These are phyloP conservation scores for Celoporthe dispersa DNA, from an alignment of 2,329 filamentous ascomycete species.

Conservation along the genomic window DNA sequence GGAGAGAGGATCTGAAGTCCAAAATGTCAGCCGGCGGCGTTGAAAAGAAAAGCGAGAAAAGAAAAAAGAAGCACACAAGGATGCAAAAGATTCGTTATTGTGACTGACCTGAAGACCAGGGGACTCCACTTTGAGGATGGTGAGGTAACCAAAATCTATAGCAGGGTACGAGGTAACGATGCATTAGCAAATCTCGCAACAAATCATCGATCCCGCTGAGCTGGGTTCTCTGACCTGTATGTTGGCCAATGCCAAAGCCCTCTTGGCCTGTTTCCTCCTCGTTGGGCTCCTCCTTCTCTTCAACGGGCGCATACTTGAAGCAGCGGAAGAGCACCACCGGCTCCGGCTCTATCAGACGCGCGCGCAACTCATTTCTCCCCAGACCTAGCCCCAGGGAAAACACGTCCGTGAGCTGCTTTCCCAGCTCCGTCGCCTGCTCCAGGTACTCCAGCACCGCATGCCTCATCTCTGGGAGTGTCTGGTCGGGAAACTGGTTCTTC, in stretches of 20 bases:
- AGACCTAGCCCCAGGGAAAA: not conserved
- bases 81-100: not conserved
- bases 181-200: not conserved
- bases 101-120: not conserved
- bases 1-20: constrained; percentile 3
- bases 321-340: constrained; percentile 6
- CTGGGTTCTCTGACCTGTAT: not conserved
- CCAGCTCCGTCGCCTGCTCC: constrained; percentile 2
- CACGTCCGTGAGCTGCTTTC: not conserved
- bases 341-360: not conserved
- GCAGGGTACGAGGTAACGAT: not conserved
- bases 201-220: not conserved
- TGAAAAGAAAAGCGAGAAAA: too few species aligned
- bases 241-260: not conserved
- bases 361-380: not conserved
- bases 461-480: not conserved
- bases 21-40: not conserved
- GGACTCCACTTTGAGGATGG: not conserved
- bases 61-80: too few species aligned
- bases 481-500: constrained; percentile 3
- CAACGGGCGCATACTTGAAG: constrained; percentile 8
- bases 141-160: constrained; percentile 7
- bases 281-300: not conserved
- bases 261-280: not conserved
- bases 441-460: not conserved